Evolutionary conservation across 1,284 basidiomycete genomes (phyloP).

Genomic region (Fereydounia khargensis): DNA sequence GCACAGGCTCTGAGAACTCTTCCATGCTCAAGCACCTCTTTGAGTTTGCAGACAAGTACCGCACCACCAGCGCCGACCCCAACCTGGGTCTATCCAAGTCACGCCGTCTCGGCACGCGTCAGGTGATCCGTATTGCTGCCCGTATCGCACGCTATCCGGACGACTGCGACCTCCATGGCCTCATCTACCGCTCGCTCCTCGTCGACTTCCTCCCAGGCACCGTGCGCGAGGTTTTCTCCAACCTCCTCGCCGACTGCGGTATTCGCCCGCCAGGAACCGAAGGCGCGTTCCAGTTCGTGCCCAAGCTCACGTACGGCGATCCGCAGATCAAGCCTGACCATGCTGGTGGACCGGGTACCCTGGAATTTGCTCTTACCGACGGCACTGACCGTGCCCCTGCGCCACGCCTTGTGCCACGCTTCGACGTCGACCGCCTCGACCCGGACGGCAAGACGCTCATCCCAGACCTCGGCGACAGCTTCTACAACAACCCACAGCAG

Average conservation of each 20-base stretch:
- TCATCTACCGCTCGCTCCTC: conserved; percentile 54
- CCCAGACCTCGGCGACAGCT: conserved; percentile 47
- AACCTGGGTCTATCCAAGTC: conserved; percentile 52
- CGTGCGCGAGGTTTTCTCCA: conserved; percentile 44
- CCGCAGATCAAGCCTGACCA: conserved; percentile 10
- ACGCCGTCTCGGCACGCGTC: conserved; percentile 56
- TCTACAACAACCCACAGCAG: conserved; percentile 58
- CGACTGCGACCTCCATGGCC: conserved; percentile 43
- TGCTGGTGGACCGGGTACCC: conserved; percentile 7
- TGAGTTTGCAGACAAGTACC: conserved; percentile 52
- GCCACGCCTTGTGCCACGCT: conserved; percentile 41
- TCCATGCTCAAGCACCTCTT: conserved; percentile 38
- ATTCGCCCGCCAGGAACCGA: conserved; percentile 47
- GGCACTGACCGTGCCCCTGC: conserved; percentile 14
- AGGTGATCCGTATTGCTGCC: conserved; percentile 54
- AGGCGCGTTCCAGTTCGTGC: conserved; percentile 42
- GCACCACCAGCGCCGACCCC: conserved; percentile 42
- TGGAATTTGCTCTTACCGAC: conserved; percentile 32
- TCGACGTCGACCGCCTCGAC: conserved; percentile 44
- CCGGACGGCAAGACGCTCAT: conserved; percentile 53
- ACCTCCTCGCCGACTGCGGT: conserved; percentile 41
- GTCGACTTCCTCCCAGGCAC: conserved; percentile 57
- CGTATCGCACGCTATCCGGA: conserved; percentile 51
- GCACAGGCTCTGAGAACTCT: conserved; percentile 10
- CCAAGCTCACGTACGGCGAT: conserved; percentile 25